Conservation (phyloP, 2,329 filamentous ascomycete genomes). For the Fusarium torreyae region DNA sequence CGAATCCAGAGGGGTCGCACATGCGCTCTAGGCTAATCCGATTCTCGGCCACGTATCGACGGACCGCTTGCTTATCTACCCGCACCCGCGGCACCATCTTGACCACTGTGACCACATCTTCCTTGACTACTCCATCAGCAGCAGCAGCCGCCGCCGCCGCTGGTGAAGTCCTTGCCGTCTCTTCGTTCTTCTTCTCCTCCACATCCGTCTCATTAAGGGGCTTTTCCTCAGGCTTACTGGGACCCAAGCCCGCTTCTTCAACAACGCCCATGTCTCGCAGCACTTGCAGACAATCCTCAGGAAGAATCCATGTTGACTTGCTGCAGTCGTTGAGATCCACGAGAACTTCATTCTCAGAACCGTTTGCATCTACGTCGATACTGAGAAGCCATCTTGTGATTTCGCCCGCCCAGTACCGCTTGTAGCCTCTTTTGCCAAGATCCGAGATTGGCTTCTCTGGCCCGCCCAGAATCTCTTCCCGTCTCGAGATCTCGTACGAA, state of each 20-base stretch:
- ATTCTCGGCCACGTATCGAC: conserved; percentile 76
- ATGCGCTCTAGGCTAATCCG: conserved; percentile 74
- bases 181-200: conserved; percentile 44
- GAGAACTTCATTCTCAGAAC: conserved; percentile 60
- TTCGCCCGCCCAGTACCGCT: conserved; percentile 87
- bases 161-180: conserved; percentile 23
- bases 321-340: conserved; percentile 80
- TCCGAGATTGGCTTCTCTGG: conserved; percentile 95
- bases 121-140: conserved; percentile 41
- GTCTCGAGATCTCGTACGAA: conserved; percentile 90
- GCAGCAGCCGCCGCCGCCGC: not conserved
- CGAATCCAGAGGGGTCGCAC: conserved; percentile 82
- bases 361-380: conserved; percentile 56
- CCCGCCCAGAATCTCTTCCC: conserved; percentile 87
- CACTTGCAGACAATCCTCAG: conserved; percentile 85
- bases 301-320: conserved; percentile 83
- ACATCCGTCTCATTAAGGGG: conserved; percentile 25
- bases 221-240: conserved; percentile 54
- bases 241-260: conserved; percentile 68
- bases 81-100: conserved; percentile 63
- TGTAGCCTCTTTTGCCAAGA: conserved; percentile 86
- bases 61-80: conserved; percentile 70
- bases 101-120: conserved; percentile 50
- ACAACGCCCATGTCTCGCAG: conserved; percentile 85
- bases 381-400: conserved; percentile 78